Evolutionary conservation across 2,329 filamentous ascomycete species (phyloP).

Genomic region (Ascochyta pisi): DNA sequence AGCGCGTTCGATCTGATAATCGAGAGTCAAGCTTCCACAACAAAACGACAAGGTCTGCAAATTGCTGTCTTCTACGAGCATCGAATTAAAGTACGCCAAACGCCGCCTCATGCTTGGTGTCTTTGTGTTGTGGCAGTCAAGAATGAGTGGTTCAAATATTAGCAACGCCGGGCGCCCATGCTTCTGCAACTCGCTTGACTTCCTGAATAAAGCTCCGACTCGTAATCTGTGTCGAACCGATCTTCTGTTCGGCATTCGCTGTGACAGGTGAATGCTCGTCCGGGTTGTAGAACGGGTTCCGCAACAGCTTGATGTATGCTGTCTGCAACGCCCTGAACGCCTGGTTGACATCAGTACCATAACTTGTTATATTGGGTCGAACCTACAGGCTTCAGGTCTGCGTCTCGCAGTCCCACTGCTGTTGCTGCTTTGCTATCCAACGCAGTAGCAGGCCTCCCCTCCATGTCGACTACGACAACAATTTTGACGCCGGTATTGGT

Average conservation of each 20-base stretch:
- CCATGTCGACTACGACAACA: constrained; percentile 89
- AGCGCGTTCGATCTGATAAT: constrained; percentile 26
- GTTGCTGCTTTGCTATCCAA: constrained; percentile 46
- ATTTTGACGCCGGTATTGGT: constrained; percentile 95
- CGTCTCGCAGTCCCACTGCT: constrained; percentile 75
- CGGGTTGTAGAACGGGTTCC: constrained; percentile 94
- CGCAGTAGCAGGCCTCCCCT: constrained; percentile 65
- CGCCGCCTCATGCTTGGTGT: constrained; percentile 36
- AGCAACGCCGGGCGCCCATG: constrained; percentile 78
- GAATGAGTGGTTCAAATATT: constrained; percentile 56
- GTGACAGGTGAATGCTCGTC: constrained; percentile 76
- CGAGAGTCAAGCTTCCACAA: not conserved
- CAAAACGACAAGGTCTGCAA: no score
- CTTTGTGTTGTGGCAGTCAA: constrained; percentile 25
- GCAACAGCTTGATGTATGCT: constrained; percentile 86
- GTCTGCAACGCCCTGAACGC: constrained; percentile 90
- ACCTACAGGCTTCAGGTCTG: constrained; percentile 82
- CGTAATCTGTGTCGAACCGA: constrained; percentile 71
- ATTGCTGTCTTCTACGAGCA: no score
- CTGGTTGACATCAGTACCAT: constrained; percentile 48
- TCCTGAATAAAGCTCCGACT: constrained; percentile 82
- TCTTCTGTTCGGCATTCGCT: constrained; percentile 53
- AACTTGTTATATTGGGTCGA: not conserved
- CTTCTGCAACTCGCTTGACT: constrained; percentile 83
- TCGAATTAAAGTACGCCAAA: constrained; percentile 18